These are phyloP conservation scores for Neoboletus brunneissimus DNA, from an alignment of 768 basidiomycete species.

Conservation along the genomic window DNA sequence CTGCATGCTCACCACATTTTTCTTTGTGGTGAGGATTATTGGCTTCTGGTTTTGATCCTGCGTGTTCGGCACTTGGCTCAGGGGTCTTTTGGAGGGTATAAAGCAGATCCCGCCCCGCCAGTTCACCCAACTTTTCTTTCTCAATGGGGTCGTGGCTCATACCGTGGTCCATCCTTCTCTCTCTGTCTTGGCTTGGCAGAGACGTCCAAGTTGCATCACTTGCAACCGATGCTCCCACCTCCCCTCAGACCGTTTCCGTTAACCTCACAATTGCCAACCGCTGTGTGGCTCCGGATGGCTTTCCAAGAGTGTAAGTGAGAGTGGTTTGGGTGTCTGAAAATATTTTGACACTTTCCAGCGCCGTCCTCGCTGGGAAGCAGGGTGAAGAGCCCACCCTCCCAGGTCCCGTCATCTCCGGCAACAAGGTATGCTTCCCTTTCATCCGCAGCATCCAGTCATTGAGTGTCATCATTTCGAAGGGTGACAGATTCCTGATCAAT, in stretches of 20 bases:
- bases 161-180: background rate
- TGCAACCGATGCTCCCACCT: background rate
- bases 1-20: background rate
- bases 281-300: conserved; percentile 13
- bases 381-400: conserved; percentile 31
- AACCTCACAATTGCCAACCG: conserved; percentile 2
- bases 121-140: background rate
- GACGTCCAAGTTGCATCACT: background rate
- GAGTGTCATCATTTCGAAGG: conserved; percentile 4
- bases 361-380: conserved; percentile 35
- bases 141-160: background rate
- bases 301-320: conserved; percentile 8
- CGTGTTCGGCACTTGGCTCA: background rate
- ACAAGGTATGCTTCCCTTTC: conserved; percentile 26
- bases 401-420: conserved; percentile 39
- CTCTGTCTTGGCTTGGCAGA: background rate
- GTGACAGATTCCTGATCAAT: conserved; percentile 19
- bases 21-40: background rate
- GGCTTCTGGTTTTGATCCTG: background rate
- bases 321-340: background rate
- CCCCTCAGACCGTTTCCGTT: background rate
- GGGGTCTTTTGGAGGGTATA: background rate
- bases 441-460: background rate
- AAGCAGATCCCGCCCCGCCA: background rate
- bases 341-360: conserved; percentile 15